Conservation (phyloP, 2,329 filamentous ascomycete species). For the Dothideomycetidae sp. region DNA sequence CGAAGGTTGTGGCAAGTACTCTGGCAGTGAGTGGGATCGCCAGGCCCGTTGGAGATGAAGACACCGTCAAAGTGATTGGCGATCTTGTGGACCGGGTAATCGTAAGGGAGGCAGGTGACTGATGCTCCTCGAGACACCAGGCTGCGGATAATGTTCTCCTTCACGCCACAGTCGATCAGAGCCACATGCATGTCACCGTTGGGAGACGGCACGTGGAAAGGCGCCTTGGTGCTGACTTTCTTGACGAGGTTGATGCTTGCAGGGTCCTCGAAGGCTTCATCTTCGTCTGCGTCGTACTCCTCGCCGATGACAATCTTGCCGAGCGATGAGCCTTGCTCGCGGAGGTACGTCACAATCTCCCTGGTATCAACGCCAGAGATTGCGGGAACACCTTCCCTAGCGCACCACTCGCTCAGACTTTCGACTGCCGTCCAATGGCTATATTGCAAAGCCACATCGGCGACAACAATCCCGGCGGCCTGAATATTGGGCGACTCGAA, state of each 20-base stretch:
- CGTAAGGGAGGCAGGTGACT: conserved; percentile 86
- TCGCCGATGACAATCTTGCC: conserved; percentile 90
- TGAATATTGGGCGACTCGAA: conserved; percentile 98
- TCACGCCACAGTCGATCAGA: conserved; percentile 94
- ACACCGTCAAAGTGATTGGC: conserved; percentile 95
- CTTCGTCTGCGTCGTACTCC: conserved; percentile 96
- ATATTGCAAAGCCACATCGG: conserved; percentile 85
- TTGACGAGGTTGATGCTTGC: conserved; percentile 94
- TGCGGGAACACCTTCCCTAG: conserved; percentile 85
- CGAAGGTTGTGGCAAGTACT: conserved; percentile 85
- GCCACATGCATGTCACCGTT: conserved; percentile 80
- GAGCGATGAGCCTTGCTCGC: conserved; percentile 91
- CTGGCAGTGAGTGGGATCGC: conserved; percentile 94
- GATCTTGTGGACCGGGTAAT: conserved; percentile 97
- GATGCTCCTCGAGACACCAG: conserved; percentile 82
- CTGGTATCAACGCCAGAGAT: conserved; percentile 96
- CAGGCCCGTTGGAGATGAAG: conserved; percentile 97
- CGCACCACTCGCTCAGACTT: conserved; percentile 85
- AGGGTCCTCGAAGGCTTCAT: conserved; percentile 89
- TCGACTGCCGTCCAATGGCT: conserved; percentile 98
- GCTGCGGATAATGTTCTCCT: conserved; percentile 97
- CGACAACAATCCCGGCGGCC: conserved; percentile 87
- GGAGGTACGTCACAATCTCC: conserved; percentile 86
- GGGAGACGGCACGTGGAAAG: conserved; percentile 82
- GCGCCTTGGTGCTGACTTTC: conserved; percentile 93